A percentile compares a stretch with the other conserved stretches of the same genome.
Conservation (phyloP, 164 flowering plant genomes). For the Santalum album region DNA sequence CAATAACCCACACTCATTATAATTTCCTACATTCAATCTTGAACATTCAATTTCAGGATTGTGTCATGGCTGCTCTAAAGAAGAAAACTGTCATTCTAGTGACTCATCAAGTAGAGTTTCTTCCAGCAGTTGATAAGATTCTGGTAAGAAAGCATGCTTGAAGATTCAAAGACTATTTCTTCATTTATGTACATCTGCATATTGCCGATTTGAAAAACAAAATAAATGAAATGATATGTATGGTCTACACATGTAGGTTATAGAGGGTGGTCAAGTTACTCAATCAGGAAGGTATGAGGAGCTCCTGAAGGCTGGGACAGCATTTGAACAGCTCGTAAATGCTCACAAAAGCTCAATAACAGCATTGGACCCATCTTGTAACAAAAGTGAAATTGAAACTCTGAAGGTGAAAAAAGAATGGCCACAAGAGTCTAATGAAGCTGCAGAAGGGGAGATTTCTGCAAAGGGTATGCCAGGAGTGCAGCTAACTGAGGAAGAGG, state of each 20-base stretch:
- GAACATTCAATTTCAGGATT: slow-evolving; percentile 46
- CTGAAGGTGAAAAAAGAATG: slow-evolving; percentile 4
- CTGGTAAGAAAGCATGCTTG: slow-evolving; percentile 35
- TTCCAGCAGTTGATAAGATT: slow-evolving; percentile 54
- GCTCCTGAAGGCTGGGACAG: slow-evolving; percentile 48
- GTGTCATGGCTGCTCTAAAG: slow-evolving; percentile 59
- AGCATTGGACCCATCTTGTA: slow-evolving; percentile 14
- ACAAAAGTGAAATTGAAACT: slow-evolving; percentile 9
- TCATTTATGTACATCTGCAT: too few species aligned
- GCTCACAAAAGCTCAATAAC: slow-evolving; percentile 63
- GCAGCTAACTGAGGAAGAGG: slow-evolving; percentile 75
- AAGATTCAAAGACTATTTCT: not conserved
- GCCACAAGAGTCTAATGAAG: slow-evolving; percentile 18
- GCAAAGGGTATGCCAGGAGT: slow-evolving; percentile 22
- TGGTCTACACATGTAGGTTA: slow-evolving; percentile 29
- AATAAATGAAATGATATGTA: too few species aligned
- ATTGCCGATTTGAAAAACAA: too few species aligned
- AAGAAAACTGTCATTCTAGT: slow-evolving; percentile 73
- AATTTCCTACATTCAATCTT: not conserved
- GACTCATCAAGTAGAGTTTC: slow-evolving; percentile 93
- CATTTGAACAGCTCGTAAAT: slow-evolving; percentile 71
- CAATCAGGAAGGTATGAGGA: slow-evolving; percentile 68
- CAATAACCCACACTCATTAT: too few species aligned
- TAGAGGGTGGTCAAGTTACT: slow-evolving; percentile 55
- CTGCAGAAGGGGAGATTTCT: slow-evolving; percentile 33